Percentiles rank a stretch among this genome's conserved stretches.
Evolutionary conservation across 441 rosid species (phyloP).

Genomic region (Erodium moschatum): DNA sequence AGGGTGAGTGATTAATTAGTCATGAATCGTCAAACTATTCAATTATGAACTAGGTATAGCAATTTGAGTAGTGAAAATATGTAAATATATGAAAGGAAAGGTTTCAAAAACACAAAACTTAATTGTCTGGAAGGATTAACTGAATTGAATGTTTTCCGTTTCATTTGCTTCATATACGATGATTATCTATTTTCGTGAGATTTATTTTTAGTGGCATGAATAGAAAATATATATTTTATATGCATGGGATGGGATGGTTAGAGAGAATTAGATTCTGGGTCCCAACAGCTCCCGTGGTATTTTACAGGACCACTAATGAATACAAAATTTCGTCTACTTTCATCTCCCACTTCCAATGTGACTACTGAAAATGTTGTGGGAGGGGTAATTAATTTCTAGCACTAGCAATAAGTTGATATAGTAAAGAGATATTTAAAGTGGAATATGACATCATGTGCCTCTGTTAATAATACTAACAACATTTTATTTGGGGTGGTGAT

Average conservation of each 20-base stretch:
- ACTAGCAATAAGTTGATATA: slow-evolving; percentile 23
- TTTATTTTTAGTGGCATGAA: not conserved
- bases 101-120: not conserved
- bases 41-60: not conserved
- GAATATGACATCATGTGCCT: slow-evolving; percentile 34
- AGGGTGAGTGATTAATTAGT: not conserved
- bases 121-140: not conserved
- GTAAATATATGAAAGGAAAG: not conserved
- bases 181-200: not conserved
- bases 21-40: not conserved
- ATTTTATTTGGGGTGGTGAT: slow-evolving; percentile 26
- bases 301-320: slow-evolving; percentile 10
- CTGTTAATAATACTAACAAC: slow-evolving; percentile 21
- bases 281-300: not conserved
- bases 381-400: slow-evolving; percentile 17
- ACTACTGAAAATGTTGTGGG: not conserved
- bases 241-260: not conserved
- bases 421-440: slow-evolving; percentile 35
- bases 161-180: not conserved
- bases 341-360: slow-evolving; percentile 11
- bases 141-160: not conserved
- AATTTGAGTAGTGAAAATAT: not conserved
- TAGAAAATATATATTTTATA: not conserved
- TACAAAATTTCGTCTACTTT: slow-evolving; percentile 10
- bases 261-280: not conserved